phyloP scores from a whole-genome alignment of 352 stramenopile genomes.

The Phytopythium kandeliae region DNA sequence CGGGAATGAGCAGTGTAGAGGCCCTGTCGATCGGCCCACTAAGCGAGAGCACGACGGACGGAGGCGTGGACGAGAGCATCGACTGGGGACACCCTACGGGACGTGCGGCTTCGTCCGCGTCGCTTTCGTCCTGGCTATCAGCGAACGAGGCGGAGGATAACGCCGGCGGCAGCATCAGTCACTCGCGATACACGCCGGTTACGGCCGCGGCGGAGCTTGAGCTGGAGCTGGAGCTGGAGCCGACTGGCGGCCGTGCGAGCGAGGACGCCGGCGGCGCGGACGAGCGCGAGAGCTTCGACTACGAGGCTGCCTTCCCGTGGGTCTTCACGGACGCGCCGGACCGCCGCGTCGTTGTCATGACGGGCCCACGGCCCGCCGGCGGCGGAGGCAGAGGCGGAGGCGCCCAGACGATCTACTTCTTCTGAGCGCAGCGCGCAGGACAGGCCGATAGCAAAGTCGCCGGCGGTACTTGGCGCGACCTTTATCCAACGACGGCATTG shows the following conservation, averaged over 20 bases:
- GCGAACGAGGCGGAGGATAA: not conserved
- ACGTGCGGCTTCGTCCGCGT: not conserved
- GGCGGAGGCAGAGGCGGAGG: not conserved
- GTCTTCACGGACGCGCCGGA: slow-evolving; percentile 3
- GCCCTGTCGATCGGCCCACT: not conserved
- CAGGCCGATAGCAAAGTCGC: no score
- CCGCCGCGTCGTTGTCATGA: slow-evolving; percentile 3
- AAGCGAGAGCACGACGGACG: slow-evolving; percentile 1
- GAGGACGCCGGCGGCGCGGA: not conserved
- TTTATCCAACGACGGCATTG: no score
- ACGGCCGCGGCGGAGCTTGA: no score
- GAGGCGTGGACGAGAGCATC: not conserved
- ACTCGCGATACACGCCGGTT: no score
- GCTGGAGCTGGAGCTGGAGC: no score
- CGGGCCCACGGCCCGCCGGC: not conserved
- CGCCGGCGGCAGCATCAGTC: not conserved
- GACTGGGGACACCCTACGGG: slow-evolving; percentile 3
- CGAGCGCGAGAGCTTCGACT: slow-evolving; percentile 2
- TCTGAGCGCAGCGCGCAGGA: slow-evolving; percentile 1
- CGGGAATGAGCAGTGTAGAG: not conserved
- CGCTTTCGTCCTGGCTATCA: slow-evolving; percentile 1
- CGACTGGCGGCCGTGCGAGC: not conserved
- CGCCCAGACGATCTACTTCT: slow-evolving; percentile 2
- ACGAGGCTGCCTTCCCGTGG: slow-evolving; percentile 2
- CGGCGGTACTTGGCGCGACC: no score